Base-by-base conservation (phyloP, 768 basidiomycete genomes). In the Strobilomyces echinocephalus region DNA sequence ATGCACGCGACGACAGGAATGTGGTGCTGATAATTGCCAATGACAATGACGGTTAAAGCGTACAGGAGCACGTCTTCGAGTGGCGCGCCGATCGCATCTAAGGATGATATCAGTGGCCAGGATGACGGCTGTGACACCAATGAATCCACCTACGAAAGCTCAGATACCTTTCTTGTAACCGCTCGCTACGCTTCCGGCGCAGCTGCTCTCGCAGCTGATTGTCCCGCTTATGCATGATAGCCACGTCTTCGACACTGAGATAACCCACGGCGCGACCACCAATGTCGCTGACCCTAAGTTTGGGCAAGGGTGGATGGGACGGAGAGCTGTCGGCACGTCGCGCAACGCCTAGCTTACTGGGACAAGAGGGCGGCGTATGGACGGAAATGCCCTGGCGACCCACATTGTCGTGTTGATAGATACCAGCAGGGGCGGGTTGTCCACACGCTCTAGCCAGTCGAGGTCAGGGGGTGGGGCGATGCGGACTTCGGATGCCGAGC, bases 1-100 rank as follows among this genome's bases (percentile, higher is more conserved):
- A 79, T 54, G 50, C 74, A 76, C 0, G 73, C 66, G 4, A 73
- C 72, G 21, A 69, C 53, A 7, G 76, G 76, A 1, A 77, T 56
- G 52, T 72, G 52, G 41, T 77, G 71, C 39, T 68, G 67, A 34
- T 68, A 70, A 16, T 74, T 74, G 4, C 69, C 70, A 3, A 76
- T 58, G 28, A 67, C 54, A 16, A 74, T 67, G 14, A 63, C 52
- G 4, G 67, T 60, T 16, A 73, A 69, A 2, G 72, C 69, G 31
- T 66, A 63, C 14, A 68, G 50, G 8, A 73, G 52, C 6, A 71
- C 64, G 15, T 73, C 67, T 12, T 67, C 63, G 40, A 76, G 61
- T 1, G 72, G 60, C n/a, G 69, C 58, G 0, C 72, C 74, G 46
- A 76, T 72, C 8, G 69, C 67, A 26, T 65, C 76, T 76, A 46